phyloP scores from a whole-genome alignment of 2,329 filamentous ascomycete species.

The Aureobasidium sp. region DNA sequence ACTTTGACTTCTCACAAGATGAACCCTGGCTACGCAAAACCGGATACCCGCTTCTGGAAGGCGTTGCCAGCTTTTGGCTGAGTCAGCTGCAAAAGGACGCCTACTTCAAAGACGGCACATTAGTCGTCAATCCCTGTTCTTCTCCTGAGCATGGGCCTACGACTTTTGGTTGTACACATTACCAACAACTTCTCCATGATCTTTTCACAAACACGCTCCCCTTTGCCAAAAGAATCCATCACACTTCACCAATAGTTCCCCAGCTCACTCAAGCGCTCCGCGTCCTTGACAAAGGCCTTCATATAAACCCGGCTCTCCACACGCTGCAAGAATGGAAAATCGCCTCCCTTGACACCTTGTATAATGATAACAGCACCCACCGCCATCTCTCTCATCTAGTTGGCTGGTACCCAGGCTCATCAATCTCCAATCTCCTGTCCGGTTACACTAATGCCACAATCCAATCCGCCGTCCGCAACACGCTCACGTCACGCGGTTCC shows the following conservation, averaged over 20 bases:
- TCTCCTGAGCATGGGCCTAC: slow-evolving; percentile 49
- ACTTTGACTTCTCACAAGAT: slow-evolving; percentile 49
- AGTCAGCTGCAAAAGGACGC: slow-evolving; percentile 46
- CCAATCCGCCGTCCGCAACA: slow-evolving; percentile 40
- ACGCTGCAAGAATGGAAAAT: slow-evolving; percentile 47
- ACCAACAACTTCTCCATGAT: slow-evolving; percentile 45
- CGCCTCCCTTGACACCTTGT: slow-evolving; percentile 32
- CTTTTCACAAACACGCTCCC: slow-evolving; percentile 30
- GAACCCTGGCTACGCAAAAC: slow-evolving; percentile 36
- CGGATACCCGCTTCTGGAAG: slow-evolving; percentile 50
- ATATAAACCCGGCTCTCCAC: slow-evolving; percentile 38
- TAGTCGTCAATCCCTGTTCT: slow-evolving; percentile 53
- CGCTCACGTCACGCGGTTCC: slow-evolving; percentile 41
- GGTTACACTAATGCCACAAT: slow-evolving; percentile 42
- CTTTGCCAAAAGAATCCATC: slow-evolving; percentile 19
- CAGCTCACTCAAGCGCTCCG: slow-evolving; percentile 38
- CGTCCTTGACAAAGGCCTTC: slow-evolving; percentile 46
- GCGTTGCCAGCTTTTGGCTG: slow-evolving; percentile 50
- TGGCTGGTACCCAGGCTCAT: slow-evolving; percentile 51
- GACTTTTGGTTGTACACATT: slow-evolving; percentile 49
- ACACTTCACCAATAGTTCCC: slow-evolving; percentile 30
- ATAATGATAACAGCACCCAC: slow-evolving; percentile 37
- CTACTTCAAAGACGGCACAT: slow-evolving; percentile 45
- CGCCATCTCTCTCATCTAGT: slow-evolving; percentile 51
- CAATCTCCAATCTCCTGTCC: slow-evolving; percentile 38